A percentile compares a stretch with the other conserved stretches of the same genome.
Conservation (phyloP, 345 rosid genomes). For the Ailanthus altissimus region DNA sequence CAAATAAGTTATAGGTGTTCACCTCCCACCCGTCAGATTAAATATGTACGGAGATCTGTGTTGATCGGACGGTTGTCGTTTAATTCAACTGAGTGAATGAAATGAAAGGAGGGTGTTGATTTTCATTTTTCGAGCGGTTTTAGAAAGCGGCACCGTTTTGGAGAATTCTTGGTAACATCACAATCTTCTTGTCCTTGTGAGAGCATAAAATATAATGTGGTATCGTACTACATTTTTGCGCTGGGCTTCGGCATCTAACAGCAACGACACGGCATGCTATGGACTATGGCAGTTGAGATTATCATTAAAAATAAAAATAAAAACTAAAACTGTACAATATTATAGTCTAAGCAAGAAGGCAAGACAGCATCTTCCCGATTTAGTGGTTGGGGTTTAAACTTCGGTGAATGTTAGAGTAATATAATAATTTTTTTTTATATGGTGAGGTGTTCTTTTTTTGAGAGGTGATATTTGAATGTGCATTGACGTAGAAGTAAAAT, state of each 20-base stretch:
- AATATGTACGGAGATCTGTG: background rate
- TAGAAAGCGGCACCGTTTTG: background rate
- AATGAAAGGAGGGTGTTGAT: background rate
- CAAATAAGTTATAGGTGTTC: background rate
- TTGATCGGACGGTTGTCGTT: conserved; percentile 13
- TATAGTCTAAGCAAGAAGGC: too few species aligned
- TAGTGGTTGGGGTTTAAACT: too few species aligned
- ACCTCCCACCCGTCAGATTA: conserved; percentile 37
- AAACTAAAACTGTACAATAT: too few species aligned
- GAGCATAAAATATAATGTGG: background rate
- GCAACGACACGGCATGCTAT: background rate
- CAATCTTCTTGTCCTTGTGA: background rate
- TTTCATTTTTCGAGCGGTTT: background rate
- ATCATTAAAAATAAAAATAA: too few species aligned
- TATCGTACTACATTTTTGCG: background rate
- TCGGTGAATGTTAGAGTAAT: too few species aligned
- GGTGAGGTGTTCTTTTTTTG: too few species aligned
- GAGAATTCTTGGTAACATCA: background rate
- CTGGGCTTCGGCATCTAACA: background rate
- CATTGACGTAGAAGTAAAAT: too few species aligned
- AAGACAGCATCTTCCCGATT: too few species aligned
- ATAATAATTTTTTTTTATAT: too few species aligned
- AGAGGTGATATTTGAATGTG: too few species aligned
- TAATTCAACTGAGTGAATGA: background rate
- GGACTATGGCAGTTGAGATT: background rate